Percentiles rank a stretch among this genome's conserved stretches.
Evolutionary conservation across 2,329 filamentous ascomycete species (phyloP).

Genomic region (Xylariaceae sp.): DNA sequence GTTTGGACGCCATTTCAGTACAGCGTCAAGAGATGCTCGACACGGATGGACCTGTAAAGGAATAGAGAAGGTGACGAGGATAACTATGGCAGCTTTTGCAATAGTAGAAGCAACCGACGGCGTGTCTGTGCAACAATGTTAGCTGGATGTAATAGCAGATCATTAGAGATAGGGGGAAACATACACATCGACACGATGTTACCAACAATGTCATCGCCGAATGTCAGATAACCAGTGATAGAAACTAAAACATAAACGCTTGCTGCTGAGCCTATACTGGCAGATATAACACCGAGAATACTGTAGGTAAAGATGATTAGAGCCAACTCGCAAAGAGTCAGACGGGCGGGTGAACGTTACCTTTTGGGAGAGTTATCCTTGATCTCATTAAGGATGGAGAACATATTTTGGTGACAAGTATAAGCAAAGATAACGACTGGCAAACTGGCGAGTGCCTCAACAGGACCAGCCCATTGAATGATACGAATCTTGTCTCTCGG

Average conservation of each 20-base stretch:
- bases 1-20: slow-evolving; percentile 83
- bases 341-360: slow-evolving; percentile 24
- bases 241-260: slow-evolving; percentile 85
- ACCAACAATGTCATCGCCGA: slow-evolving; percentile 80
- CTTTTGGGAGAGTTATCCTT: slow-evolving; percentile 67
- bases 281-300: slow-evolving; percentile 70
- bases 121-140: slow-evolving; percentile 43
- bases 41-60: slow-evolving; percentile 95
- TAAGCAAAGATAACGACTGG: slow-evolving; percentile 99
- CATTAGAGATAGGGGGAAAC: slow-evolving; percentile 30
- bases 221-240: slow-evolving; percentile 92
- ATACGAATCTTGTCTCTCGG: slow-evolving; percentile 70
- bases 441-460: slow-evolving; percentile 76
- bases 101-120: slow-evolving; percentile 81
- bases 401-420: slow-evolving; percentile 99
- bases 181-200: slow-evolving; percentile 93
- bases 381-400: slow-evolving; percentile 95
- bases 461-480: slow-evolving; percentile 71
- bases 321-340: background rate
- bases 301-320: slow-evolving; percentile 41
- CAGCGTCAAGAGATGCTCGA: slow-evolving; percentile 87
- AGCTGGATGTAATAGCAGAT: background rate
- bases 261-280: slow-evolving; percentile 85
- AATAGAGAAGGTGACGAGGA: slow-evolving; percentile 94
- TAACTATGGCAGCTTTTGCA: slow-evolving; percentile 88